These are phyloP conservation scores for Tuber magnatum DNA, from an alignment of 495 filamentous ascomycete genomes.

Conservation along the genomic window DNA sequence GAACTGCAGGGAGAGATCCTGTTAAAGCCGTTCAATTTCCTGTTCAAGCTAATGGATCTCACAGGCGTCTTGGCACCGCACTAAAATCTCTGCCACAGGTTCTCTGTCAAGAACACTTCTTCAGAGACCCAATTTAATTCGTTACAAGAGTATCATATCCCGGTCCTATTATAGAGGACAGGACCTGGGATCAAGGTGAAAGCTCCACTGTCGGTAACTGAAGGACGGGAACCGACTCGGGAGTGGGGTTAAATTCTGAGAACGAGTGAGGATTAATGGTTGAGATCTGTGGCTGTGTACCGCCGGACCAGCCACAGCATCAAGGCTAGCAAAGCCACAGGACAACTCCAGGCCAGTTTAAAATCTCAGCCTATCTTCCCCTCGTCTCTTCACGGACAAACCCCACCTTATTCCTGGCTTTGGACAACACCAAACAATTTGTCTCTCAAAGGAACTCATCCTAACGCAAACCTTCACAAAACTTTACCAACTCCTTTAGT, in stretches of 20 bases:
- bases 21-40: neutral
- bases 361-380: conserved; percentile 1
- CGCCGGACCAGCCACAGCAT: neutral
- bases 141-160: neutral
- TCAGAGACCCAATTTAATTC: neutral
- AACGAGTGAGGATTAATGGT: neutral
- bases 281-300: neutral
- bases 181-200: neutral
- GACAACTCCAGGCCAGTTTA: neutral
- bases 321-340: neutral
- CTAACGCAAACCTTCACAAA: neutral
- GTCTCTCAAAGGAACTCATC: neutral
- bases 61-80: neutral
- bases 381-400: neutral
- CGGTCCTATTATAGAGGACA: neutral
- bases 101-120: neutral
- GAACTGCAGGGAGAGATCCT: neutral
- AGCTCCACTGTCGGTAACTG: neutral
- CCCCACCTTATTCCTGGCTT: neutral
- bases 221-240: neutral
- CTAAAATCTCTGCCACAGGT: neutral
- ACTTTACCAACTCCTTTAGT: neutral
- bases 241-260: neutral
- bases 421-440: conserved; percentile 1
- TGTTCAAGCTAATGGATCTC: neutral